Conservation (phyloP, 2,329 filamentous ascomycete genomes). For the Cytospora paraplurivora region DNA sequence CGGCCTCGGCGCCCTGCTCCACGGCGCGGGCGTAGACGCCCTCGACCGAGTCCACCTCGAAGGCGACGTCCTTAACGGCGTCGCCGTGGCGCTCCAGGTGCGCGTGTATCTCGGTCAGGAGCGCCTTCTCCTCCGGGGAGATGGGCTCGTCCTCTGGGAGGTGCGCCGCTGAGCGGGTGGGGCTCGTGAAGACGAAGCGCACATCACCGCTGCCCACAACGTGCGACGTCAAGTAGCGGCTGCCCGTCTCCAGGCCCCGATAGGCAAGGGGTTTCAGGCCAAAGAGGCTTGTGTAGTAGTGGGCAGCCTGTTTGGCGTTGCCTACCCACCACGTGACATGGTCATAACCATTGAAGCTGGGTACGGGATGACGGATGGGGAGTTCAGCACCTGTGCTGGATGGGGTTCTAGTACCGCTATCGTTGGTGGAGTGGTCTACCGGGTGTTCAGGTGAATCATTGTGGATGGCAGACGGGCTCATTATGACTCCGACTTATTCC, state of each 20-base stretch:
- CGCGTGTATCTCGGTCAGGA: slow-evolving; percentile 74
- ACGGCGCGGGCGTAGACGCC: slow-evolving; percentile 78
- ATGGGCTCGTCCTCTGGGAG: slow-evolving; percentile 63
- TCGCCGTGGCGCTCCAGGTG: slow-evolving; percentile 89
- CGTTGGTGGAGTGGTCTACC: slow-evolving; percentile 39
- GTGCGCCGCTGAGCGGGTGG: slow-evolving; percentile 64
- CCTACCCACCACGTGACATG: slow-evolving; percentile 96
- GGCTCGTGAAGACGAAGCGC: slow-evolving; percentile 82
- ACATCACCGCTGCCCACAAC: slow-evolving; percentile 77
- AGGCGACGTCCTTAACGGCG: slow-evolving; percentile 92
- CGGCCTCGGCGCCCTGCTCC: slow-evolving; percentile 60
- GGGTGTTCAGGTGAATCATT: slow-evolving; percentile 51
- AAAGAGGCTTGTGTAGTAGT: slow-evolving; percentile 85
- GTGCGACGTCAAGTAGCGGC: slow-evolving; percentile 77
- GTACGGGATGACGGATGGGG: slow-evolving; percentile 52
- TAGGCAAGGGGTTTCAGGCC: slow-evolving; percentile 85
- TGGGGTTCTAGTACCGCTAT: slow-evolving; percentile 36
- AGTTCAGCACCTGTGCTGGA: slow-evolving; percentile 52
- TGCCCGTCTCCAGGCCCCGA: slow-evolving; percentile 84
- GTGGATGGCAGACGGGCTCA: slow-evolving; percentile 61
- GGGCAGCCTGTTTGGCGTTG: slow-evolving; percentile 92
- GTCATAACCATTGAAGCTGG: slow-evolving; percentile 81
- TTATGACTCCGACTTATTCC: slow-evolving; percentile 40
- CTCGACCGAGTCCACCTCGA: slow-evolving; percentile 87
- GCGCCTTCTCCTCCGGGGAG: slow-evolving; percentile 61